Evolutionary conservation across 768 basidiomycete species (phyloP), one percentile per base, ranked within the genome.

Genomic region (Xanthoconium purpureum): DNA sequence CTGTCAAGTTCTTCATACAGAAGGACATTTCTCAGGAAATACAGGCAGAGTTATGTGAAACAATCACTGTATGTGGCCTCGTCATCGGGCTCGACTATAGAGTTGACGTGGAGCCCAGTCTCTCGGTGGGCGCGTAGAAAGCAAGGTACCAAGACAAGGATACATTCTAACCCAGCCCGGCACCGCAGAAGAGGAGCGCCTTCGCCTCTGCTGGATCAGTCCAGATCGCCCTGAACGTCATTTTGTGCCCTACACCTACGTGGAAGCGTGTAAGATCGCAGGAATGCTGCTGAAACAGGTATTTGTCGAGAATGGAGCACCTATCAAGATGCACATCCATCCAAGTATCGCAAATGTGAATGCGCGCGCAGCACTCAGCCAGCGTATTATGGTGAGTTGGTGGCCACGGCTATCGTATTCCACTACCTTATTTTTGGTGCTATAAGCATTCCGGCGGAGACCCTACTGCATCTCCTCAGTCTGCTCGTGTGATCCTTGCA

Each of bases 1-100:
- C 88, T 3, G 73, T 89, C 77, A 92, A 91, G 66, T 92, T 92
- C 67, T 92, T 91, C 69, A 81, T 92, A 18, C 89, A 91, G 66
- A 89, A 88, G 65, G 89, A 91, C 68, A 76, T 92, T 10, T 71
- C 82, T 5, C 78, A 84, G 54, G 83, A 85, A 61, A 75, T 83
- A 20, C 86, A 88, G 62, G 84, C 84, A 17, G 85, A 90, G 58
- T 70, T 91, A 32, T 85, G 84, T 64, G 87, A 89, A 68, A 85
- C 80, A 14, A 88, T 91, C 50, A 83, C 87, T 0, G 89, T 90
- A 53, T 56, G 68, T 58, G 32, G 28, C 18, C 42, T 43, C 39
- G 36, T 40, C 15, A 18, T 47, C 15, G 17, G 29, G 44, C 36
- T 58, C 10, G 57, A 42, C 18, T 40, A 47, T 49, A 45, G 15